These are phyloP conservation scores for Rosa rugosa DNA, from an alignment of 306 rosid genomes.

Conservation along the genomic window DNA sequence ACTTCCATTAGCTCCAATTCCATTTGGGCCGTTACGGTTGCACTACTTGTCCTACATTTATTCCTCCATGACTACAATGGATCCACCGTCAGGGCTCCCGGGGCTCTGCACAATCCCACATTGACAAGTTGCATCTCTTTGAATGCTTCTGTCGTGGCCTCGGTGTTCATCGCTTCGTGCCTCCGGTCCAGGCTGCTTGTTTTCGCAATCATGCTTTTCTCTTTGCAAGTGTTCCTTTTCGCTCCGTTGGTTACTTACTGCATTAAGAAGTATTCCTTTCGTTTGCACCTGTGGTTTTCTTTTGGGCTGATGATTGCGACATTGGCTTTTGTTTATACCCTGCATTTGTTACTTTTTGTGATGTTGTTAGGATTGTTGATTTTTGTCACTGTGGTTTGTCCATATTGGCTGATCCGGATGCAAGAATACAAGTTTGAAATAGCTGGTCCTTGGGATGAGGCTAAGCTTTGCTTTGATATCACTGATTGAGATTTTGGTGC, in stretches of 20 bases:
- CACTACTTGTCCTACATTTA: slow-evolving; percentile 77
- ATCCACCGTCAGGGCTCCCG: slow-evolving; percentile 66
- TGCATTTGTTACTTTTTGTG: slow-evolving; percentile 59
- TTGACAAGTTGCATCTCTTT: slow-evolving; percentile 79
- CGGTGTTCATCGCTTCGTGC: slow-evolving; percentile 81
- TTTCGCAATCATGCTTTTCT: slow-evolving; percentile 80
- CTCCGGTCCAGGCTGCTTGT: slow-evolving; percentile 83
- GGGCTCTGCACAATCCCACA: slow-evolving; percentile 62
- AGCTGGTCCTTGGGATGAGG: slow-evolving; percentile 98
- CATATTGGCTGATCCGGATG: slow-evolving; percentile 85
- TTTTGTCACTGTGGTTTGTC: slow-evolving; percentile 77
- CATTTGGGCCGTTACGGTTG: slow-evolving; percentile 74
- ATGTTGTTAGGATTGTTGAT: slow-evolving; percentile 66
- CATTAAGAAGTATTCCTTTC: slow-evolving; percentile 67
- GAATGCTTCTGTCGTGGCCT: slow-evolving; percentile 88
- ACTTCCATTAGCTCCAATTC: slow-evolving; percentile 88
- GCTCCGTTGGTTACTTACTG: slow-evolving; percentile 81
- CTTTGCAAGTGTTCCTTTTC: slow-evolving; percentile 85
- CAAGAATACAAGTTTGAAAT: slow-evolving; percentile 89
- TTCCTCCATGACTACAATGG: slow-evolving; percentile 88
- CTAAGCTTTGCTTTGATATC: slow-evolving; percentile 86
- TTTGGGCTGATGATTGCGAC: slow-evolving; percentile 56
- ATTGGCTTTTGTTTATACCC: slow-evolving; percentile 55
- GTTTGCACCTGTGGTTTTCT: slow-evolving; percentile 71
- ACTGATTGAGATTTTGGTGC: slow-evolving; percentile 49